Evolutionary conservation across 176 grass and related monocot genomes (phyloP), one percentile per base, ranked within the genome.

Genomic region (Typha latifolia): DNA sequence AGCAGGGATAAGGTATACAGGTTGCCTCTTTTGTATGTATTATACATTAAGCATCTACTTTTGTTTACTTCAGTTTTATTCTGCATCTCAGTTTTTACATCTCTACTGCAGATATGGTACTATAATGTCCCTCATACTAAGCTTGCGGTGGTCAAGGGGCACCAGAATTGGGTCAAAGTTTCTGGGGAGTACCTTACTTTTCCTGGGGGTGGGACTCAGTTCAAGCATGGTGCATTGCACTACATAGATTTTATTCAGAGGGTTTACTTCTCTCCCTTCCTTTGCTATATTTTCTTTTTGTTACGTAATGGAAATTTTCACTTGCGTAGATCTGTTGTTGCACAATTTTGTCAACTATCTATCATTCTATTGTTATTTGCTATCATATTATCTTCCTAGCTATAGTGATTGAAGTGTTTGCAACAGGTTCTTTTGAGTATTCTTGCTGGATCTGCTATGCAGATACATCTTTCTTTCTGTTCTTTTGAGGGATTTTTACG

Each of bases 101-200:
- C 66, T 14, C 7, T 53, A 43, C 14, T 19, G 15, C 73, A 88
- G 87, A 79, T 96, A 96, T 90, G 91, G 87, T 91, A 88, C 53
- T 77, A 18, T 51, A 96, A 96, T 79, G 82, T 96, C 16, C 91
- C 91, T 23, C 91, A 88, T 50, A 85, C 84, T 10, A 87, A 88
- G 71, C 77, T 96, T 64, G 91, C 79, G 51, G 34, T 73, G 55
- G 84, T 85, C 74, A 96, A 96, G 81, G 87, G 91, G 14, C 87
- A 91, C 55, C 91, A 96, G 61, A 96, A 96, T 63, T 91, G 91
- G 91, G 57, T 91, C 14, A 91, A 91, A 52, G 74, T 90, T 51
- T 83, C 87, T 20, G 87, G 91, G 47, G 91, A 90, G 31, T 76
- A 85, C 49, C 84, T 96, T 7, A 78, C 55, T 14, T 96, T 96